phyloP scores from a whole-genome alignment of 1,284 basidiomycete genomes.

The Cystobasidium sp. region DNA sequence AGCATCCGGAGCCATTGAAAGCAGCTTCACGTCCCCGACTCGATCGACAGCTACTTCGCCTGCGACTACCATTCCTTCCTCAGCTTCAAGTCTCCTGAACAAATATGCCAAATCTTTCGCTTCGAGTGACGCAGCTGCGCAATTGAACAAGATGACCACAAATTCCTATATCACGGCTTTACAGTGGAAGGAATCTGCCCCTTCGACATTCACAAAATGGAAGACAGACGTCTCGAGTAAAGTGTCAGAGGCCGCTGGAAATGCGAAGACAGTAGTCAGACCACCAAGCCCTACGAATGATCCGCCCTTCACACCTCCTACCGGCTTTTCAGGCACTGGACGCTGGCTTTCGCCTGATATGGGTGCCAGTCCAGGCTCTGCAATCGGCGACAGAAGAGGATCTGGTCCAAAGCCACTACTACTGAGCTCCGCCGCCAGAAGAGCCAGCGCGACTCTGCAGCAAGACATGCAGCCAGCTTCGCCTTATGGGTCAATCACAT shows the following conservation, averaged over 20 bases:
- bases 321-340: conserved; percentile 13
- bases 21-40: conserved; percentile 7
- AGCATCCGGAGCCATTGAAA: conserved; percentile 25
- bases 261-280: conserved; percentile 33
- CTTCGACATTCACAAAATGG: conserved; percentile 27
- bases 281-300: conserved; percentile 40
- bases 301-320: conserved; percentile 42
- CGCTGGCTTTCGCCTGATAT: conserved; percentile 33
- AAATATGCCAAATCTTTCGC: conserved; percentile 32
- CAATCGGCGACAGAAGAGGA: conserved; percentile 25
- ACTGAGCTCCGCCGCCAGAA: conserved; percentile 28
- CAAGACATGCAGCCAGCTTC: conserved; percentile 26
- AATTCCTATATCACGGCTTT: conserved; percentile 40
- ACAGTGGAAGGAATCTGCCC: conserved; percentile 32
- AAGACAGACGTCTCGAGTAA: conserved; percentile 19
- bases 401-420: conserved; percentile 41
- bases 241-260: conserved; percentile 34
- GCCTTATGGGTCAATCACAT: background rate
- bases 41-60: conserved; percentile 15
- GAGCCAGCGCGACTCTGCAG: conserved; percentile 35
- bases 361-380: background rate
- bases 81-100: conserved; percentile 37
- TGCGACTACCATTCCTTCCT: conserved; percentile 30
- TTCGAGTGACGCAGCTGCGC: conserved; percentile 31
- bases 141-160: conserved; percentile 38